These are phyloP conservation scores for Polysphondylium violaceum DNA, from an alignment of 78 protist genomes.

Conservation along the genomic window DNA sequence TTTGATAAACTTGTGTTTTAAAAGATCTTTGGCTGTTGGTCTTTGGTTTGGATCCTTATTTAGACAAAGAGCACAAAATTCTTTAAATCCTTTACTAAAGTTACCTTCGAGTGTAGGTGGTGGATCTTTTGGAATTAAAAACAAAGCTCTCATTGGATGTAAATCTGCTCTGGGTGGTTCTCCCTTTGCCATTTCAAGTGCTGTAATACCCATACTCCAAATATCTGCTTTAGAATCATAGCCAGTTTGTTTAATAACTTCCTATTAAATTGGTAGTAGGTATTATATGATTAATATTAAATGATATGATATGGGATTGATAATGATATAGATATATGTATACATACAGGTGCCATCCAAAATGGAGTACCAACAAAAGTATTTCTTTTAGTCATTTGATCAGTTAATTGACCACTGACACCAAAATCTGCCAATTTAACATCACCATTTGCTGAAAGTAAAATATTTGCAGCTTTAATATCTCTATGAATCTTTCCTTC, in stretches of 20 bases:
- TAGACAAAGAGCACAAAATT: constrained; percentile 94
- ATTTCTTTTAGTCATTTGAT: constrained; percentile 90
- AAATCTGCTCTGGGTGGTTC: constrained; percentile 96
- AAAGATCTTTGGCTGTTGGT: constrained; percentile 94
- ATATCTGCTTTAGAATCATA: constrained; percentile 96
- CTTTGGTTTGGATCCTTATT: constrained; percentile 92
- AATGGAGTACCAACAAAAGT: constrained; percentile 97
- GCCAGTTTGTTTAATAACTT: constrained; percentile 91
- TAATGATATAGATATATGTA: background rate
- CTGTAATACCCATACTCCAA: constrained; percentile 99
- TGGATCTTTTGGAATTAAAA: constrained; percentile 95
- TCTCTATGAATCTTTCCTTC: constrained; percentile 98
- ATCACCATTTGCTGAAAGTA: constrained; percentile 90
- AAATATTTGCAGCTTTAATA: constrained; percentile 97
- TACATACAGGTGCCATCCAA: constrained; percentile 98
- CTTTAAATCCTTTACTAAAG: constrained; percentile 86
- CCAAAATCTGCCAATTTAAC: constrained; percentile 99
- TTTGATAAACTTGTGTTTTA: constrained; percentile 91
- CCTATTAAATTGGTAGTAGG: constrained; percentile 5
- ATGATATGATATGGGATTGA: background rate
- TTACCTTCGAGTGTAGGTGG: constrained; percentile 94
- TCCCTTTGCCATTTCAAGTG: constrained; percentile 98
- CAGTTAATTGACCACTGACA: constrained; percentile 94
- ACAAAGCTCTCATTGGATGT: constrained; percentile 96
- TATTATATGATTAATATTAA: background rate